A percentile compares a stretch with the other conserved stretches of the same genome.
Evolutionary conservation across 805 yeast species (phyloP).

Genomic region (Hanseniaspora guilliermondii): DNA sequence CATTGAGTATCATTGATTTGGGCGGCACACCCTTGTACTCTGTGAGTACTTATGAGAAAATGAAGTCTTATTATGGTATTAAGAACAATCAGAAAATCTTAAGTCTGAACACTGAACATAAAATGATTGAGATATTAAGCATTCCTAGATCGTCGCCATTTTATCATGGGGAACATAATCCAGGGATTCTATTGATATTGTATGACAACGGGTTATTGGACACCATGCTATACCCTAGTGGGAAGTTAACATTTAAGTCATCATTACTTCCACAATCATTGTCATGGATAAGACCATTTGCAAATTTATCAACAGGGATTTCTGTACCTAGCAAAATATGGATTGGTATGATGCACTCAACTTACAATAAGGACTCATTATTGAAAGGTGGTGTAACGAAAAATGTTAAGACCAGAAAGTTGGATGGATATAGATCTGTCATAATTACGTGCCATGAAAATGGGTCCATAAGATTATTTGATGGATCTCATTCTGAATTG

Average conservation of each 20-base stretch:
- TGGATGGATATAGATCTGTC: slow-evolving; percentile 41
- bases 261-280: slow-evolving; percentile 68
- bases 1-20: slow-evolving; percentile 51
- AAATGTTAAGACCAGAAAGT: slow-evolving; percentile 20
- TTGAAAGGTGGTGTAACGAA: slow-evolving; percentile 73
- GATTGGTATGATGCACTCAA: slow-evolving; percentile 62
- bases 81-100: slow-evolving; percentile 45
- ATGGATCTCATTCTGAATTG: slow-evolving; percentile 64
- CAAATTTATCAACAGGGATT: slow-evolving; percentile 43
- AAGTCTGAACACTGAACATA: slow-evolving; percentile 39
- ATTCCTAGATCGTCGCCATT: slow-evolving; percentile 57
- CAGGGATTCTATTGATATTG: slow-evolving; percentile 47
- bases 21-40: slow-evolving; percentile 71
- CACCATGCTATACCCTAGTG: slow-evolving; percentile 46
- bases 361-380: slow-evolving; percentile 34
- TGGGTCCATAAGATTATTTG: slow-evolving; percentile 75
- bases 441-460: slow-evolving; percentile 77
- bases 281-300: slow-evolving; percentile 64
- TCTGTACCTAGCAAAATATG: slow-evolving; percentile 55
- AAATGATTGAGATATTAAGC: slow-evolving; percentile 38
- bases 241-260: slow-evolving; percentile 39
- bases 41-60: slow-evolving; percentile 69
- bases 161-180: slow-evolving; percentile 70
- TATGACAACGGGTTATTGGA: slow-evolving; percentile 55
- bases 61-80: slow-evolving; percentile 60